These are phyloP conservation scores for Scheffersomyces cryptocercus DNA, from an alignment of 1,139 yeast genomes.

Conservation along the genomic window DNA sequence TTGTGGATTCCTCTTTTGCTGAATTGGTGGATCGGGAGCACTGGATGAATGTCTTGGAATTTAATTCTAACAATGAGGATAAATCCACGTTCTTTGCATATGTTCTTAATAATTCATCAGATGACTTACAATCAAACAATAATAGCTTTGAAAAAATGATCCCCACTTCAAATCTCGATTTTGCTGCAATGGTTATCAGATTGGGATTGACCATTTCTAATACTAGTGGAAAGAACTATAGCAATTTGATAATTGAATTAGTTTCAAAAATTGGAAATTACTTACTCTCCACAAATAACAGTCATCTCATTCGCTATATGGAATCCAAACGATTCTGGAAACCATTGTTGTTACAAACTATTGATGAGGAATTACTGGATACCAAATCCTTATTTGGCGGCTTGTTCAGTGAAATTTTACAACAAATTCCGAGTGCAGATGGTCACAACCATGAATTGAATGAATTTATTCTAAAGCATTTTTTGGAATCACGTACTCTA, in stretches of 20 bases:
- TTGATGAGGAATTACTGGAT: constrained; percentile 5
- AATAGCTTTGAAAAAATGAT: constrained; percentile 21
- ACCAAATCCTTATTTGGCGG: constrained; percentile 28
- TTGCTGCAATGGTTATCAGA: constrained; percentile 44
- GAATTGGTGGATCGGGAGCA: constrained; percentile 5
- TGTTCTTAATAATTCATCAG: constrained; percentile 21
- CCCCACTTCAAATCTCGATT: constrained; percentile 48
- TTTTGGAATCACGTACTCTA: constrained; percentile 5
- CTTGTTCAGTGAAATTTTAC: constrained; percentile 40
- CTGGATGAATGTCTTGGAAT: constrained; percentile 4
- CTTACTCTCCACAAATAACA: constrained; percentile 16
- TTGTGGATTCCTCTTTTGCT: constrained; percentile 9
- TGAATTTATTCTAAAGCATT: constrained; percentile 11
- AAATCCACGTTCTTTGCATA: constrained; percentile 20
- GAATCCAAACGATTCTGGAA: constrained; percentile 19
- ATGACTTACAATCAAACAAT: constrained; percentile 12
- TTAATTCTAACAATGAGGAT: constrained; percentile 1
- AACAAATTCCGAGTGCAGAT: constrained; percentile 21
- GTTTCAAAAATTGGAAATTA: constrained; percentile 46
- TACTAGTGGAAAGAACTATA: constrained; percentile 12
- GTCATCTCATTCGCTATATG: constrained; percentile 15
- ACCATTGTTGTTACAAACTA: constrained; percentile 6
- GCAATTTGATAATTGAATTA: constrained; percentile 18
- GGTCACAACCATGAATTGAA: constrained; percentile 10
- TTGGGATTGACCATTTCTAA: constrained; percentile 28